phyloP scores from a whole-genome alignment of 345 rosid species.

The Camelina laxa region DNA sequence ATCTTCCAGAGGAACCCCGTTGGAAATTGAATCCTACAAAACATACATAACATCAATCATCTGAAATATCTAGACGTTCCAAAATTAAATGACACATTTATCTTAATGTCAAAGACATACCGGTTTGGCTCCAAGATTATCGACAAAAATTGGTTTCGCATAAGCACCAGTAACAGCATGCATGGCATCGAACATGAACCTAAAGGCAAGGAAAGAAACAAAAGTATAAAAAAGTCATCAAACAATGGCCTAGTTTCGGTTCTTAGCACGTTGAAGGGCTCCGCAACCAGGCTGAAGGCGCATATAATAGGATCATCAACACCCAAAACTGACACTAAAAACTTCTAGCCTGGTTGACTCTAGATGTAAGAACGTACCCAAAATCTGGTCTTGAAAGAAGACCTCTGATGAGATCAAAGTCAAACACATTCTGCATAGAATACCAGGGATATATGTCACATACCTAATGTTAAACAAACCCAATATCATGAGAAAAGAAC shows the following conservation, averaged over 20 bases:
- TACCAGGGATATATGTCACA: constrained; percentile 14
- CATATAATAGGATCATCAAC: constrained; percentile 13
- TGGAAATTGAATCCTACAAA: constrained; percentile 77
- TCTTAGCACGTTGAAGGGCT: constrained; percentile 31
- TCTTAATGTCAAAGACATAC: constrained; percentile 48
- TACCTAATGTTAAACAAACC: constrained; percentile 32
- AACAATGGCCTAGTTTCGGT: constrained; percentile 11
- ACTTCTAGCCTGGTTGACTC: constrained; percentile 12
- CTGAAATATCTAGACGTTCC: constrained; percentile 17
- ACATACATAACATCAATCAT: constrained; percentile 38
- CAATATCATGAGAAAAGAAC: constrained; percentile 22
- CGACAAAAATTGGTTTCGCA: constrained; percentile 92
- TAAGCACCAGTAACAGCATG: constrained; percentile 97
- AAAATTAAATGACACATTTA: constrained; percentile 11
- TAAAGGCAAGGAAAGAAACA: constrained; percentile 33
- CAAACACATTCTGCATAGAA: constrained; percentile 80
- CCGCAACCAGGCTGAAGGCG: constrained; percentile 10
- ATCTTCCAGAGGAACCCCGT: constrained; percentile 91
- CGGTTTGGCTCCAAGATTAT: constrained; percentile 72
- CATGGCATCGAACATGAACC: constrained; percentile 94
- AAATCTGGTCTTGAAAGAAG: constrained; percentile 76
- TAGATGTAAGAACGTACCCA: constrained; percentile 54
- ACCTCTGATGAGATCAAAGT: constrained; percentile 77
- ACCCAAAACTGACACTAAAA: not conserved
- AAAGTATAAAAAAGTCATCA: not conserved